These are phyloP conservation scores for Plectranthus barbatus DNA, from an alignment of 257 asterid species.

Conservation along the genomic window DNA sequence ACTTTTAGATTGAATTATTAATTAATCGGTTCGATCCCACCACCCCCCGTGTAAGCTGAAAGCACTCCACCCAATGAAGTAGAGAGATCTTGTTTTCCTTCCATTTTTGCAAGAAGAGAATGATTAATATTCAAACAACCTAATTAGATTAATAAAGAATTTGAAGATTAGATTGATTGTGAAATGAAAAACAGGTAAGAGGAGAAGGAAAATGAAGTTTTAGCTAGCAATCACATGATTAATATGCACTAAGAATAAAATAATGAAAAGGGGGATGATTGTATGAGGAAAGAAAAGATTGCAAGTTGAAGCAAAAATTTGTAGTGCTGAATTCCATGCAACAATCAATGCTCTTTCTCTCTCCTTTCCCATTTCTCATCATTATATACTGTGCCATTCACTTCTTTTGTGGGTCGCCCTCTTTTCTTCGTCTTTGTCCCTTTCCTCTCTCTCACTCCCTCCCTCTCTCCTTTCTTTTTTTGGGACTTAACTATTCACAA, in stretches of 20 bases:
- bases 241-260: conserved; percentile 40
- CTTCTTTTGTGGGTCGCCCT: conserved; percentile 26
- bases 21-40: not conserved
- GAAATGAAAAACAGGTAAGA: not conserved
- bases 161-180: not conserved
- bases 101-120: not conserved
- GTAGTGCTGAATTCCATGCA: conserved; percentile 92
- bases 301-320: conserved; percentile 51
- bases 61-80: conserved; percentile 5
- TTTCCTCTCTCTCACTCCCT: not conserved
- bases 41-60: conserved; percentile 1
- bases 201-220: conserved; percentile 35
- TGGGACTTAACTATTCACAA: not conserved
- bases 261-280: conserved; percentile 13
- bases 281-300: conserved; percentile 23
- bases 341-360: conserved; percentile 56
- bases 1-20: not conserved
- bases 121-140: not conserved
- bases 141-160: not conserved
- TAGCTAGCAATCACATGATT: conserved; percentile 56
- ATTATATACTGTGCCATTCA: conserved; percentile 24
- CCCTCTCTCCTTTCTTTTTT: not conserved
- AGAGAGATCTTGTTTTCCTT: not conserved
- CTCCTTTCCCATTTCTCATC: conserved; percentile 41
- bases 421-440: conserved; percentile 17